A percentile compares a stretch with the other conserved stretches of the same genome.
Evolutionary conservation across 2,329 filamentous ascomycete genomes (phyloP).

Genomic region (Colletotrichum brevisporum): DNA sequence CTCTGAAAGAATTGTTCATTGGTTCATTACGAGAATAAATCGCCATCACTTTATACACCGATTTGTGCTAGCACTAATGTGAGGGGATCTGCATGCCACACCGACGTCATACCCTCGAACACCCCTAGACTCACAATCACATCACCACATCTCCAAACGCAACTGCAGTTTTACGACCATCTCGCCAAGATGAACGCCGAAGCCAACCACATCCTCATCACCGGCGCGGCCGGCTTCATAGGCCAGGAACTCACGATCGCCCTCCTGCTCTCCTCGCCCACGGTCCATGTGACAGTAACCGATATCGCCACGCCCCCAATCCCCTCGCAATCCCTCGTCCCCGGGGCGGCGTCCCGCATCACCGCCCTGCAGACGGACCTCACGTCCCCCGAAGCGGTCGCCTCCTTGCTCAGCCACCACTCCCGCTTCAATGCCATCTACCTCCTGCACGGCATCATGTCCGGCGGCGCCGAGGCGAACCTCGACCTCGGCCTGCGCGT

Average conservation of each 20-base stretch:
- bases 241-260: slow-evolving; percentile 72
- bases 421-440: slow-evolving; percentile 62
- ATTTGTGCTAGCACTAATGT: neutral
- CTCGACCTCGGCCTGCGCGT: slow-evolving; percentile 68
- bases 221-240: slow-evolving; percentile 75
- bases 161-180: neutral
- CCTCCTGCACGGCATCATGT: slow-evolving; percentile 76
- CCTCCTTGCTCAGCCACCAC: slow-evolving; percentile 46
- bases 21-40: neutral
- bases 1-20: neutral
- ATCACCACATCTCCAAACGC: neutral
- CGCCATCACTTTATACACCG: neutral
- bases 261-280: slow-evolving; percentile 59
- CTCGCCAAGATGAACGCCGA: slow-evolving; percentile 1
- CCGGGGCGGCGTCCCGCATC: slow-evolving; percentile 43
- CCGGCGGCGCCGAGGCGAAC: slow-evolving; percentile 71
- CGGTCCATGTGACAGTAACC: slow-evolving; percentile 65
- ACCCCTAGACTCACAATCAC: neutral
- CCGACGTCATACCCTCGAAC: slow-evolving; percentile 13
- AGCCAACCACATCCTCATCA: slow-evolving; percentile 67
- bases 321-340: slow-evolving; percentile 52
- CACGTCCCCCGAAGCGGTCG: slow-evolving; percentile 49
- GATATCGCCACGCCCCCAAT: slow-evolving; percentile 69
- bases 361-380: slow-evolving; percentile 49
- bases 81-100: slow-evolving; percentile 3